Evolutionary conservation across 1,139 yeast species (phyloP).

Genomic region (Lodderomyces elongisporus): DNA sequence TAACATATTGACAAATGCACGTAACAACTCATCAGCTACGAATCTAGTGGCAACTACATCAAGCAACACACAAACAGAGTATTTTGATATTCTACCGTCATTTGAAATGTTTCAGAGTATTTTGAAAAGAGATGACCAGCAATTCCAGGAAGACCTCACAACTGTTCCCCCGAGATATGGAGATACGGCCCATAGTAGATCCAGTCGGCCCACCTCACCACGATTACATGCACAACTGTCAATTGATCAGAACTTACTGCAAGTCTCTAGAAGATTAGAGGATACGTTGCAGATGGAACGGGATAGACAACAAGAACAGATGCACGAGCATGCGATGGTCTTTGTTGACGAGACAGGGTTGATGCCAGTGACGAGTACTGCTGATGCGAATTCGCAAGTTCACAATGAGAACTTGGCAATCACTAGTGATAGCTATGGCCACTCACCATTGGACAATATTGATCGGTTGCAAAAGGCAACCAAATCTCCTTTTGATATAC

Average conservation of each 20-base stretch:
- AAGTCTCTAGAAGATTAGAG: constrained; percentile 16
- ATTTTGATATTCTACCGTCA: constrained; percentile 55
- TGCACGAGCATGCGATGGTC: no score
- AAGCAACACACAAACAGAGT: constrained; percentile 37
- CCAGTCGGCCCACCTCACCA: constrained; percentile 23
- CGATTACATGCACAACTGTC: constrained; percentile 7
- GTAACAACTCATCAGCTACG: constrained; percentile 12
- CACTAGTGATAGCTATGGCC: constrained; percentile 32
- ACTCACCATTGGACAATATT: constrained; percentile 43
- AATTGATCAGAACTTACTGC: constrained; percentile 16
- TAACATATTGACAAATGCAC: constrained; percentile 18
- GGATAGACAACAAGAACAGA: neutral
- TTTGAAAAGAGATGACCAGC: constrained; percentile 43
- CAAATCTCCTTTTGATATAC: constrained; percentile 39
- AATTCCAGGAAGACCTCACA: constrained; percentile 35
- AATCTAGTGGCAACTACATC: constrained; percentile 21
- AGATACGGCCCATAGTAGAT: constrained; percentile 26
- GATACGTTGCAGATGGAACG: constrained; percentile 7
- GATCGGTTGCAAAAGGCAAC: constrained; percentile 33
- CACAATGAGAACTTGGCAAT: constrained; percentile 17
- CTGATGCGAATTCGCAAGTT: constrained; percentile 5
- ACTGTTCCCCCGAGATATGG: constrained; percentile 40
- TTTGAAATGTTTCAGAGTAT: constrained; percentile 60
- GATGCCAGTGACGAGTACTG: constrained; percentile 7
- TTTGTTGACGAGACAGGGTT: constrained; percentile 13